Evolutionary conservation across 306 rosid genomes (phyloP), one percentile per base, ranked within the genome.

Genomic region (Purshia tridentata): DNA sequence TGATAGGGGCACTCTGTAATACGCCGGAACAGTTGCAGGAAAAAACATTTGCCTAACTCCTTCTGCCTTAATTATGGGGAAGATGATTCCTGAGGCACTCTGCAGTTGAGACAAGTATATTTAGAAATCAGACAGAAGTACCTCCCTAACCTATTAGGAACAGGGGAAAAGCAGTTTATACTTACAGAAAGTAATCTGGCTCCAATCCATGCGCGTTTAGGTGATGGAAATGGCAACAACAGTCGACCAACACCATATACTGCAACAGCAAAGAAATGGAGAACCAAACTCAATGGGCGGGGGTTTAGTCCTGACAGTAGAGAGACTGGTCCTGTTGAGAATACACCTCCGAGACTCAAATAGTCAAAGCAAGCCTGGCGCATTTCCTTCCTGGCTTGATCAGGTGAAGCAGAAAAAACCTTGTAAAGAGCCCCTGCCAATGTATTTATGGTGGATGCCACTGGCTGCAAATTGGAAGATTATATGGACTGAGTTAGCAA

Each of bases 301-400:
- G 98, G 96, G 82, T 91, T 93, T 45, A 93, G 76, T 58, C 98
- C 98, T 1, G 98, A 93, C 58, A 93, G 98, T 45, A 93, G 75
- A 72, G 96, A 84, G 67, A 91, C 83, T 29, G 97, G 98, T 75
- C 97, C 97, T 1, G 82, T 82, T 4, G 98, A 89, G 80, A 82
- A 93, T 66, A 85, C 72, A 63, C 98, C 98, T 39, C 98, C 98
- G 12, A 93, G 96, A 70, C 97, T 91, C 23, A 93, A 67, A 81
- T 93, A 93, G 77, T 93, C 98, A 23, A 93, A 93, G 90, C 98
- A 93, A 63, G 98, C 98, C 81, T 93, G 84, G 18, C 97, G 91
- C 98, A 93, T 93, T 84, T 93, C 97, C 85, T 80, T 86, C 86
- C 98, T 89, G 23, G 98, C 98, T 61, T 84, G 87, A 73, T 93